A percentile compares a stretch with the other conserved stretches of the same genome.
Evolutionary conservation across 345 rosid genomes (phyloP).

Genomic region (Pseudoturritis turrita): DNA sequence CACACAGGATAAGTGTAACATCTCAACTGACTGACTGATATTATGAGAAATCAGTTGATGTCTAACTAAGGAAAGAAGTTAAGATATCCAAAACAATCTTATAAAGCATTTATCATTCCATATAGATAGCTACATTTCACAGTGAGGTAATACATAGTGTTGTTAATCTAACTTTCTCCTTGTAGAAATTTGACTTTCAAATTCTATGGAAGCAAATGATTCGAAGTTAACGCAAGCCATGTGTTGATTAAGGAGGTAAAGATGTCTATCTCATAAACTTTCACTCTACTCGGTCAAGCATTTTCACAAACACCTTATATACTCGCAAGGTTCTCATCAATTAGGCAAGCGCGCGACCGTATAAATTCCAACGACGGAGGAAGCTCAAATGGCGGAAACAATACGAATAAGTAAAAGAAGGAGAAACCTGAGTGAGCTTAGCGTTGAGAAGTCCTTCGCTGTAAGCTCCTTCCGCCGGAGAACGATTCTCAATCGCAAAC

Average conservation of each 20-base stretch:
- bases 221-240: background rate
- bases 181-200: background rate
- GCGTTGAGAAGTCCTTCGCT: slow-evolving; percentile 89
- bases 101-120: background rate
- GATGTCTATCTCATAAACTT: background rate
- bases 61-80: background rate
- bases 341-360: background rate
- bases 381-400: background rate
- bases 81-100: background rate
- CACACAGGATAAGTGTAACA: background rate
- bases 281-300: background rate
- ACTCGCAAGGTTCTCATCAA: background rate
- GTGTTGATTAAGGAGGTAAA: background rate
- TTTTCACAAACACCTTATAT: slow-evolving; percentile 20
- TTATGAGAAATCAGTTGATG: background rate
- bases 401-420: background rate
- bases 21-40: background rate
- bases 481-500: slow-evolving; percentile 80
- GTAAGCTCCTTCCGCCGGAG: slow-evolving; percentile 95
- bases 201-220: background rate
- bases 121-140: background rate
- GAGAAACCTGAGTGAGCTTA: slow-evolving; percentile 75
- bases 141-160: background rate
- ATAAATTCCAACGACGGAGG: background rate
- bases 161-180: background rate